Percentiles rank a stretch among this genome's conserved stretches.
phyloP scores from a whole-genome alignment of 2,329 filamentous ascomycete species.

The Sarocladium brachiariae region DNA sequence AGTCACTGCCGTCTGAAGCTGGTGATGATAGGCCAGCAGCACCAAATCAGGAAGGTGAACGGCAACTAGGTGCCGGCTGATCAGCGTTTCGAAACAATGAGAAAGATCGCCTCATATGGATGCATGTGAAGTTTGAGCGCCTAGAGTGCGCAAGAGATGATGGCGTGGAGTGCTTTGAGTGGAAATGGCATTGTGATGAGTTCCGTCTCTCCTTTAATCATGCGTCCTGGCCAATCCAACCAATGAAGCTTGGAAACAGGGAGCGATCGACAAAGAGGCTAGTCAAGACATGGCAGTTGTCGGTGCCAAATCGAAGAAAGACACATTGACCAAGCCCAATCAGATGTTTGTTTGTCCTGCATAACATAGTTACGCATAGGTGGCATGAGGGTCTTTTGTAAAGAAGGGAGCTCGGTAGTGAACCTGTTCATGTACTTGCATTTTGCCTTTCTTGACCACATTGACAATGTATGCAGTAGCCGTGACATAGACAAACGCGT shows the following conservation, averaged over 20 bases:
- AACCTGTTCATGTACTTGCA: too few relatives aligned
- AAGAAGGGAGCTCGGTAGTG: too few relatives aligned
- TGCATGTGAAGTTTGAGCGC: not conserved
- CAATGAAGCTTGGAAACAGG: not conserved
- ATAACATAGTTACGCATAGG: too few relatives aligned
- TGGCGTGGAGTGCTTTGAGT: not conserved
- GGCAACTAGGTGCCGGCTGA: not conserved
- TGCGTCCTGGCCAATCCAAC: not conserved
- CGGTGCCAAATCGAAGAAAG: not conserved
- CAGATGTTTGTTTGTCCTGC: too few relatives aligned
- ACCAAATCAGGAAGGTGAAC: not conserved
- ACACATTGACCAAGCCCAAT: too few relatives aligned
- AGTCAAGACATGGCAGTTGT: not conserved
- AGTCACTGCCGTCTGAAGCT: not conserved
- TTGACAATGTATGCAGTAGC: too few relatives aligned
- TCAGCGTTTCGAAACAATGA: not conserved
- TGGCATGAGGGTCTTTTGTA: too few relatives aligned
- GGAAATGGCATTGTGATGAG: not conserved
- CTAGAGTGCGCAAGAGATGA: not conserved
- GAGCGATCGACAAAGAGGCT: not conserved
- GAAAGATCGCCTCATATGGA: not conserved
- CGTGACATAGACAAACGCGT: too few relatives aligned
- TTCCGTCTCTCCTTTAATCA: slow-evolving; percentile 1
- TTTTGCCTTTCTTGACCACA: too few relatives aligned
- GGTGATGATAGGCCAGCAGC: not conserved